Evolutionary conservation across 1,139 yeast genomes (phyloP), one percentile per base, ranked within the genome.

Genomic region (Saccharomycopsis hybrid): DNA sequence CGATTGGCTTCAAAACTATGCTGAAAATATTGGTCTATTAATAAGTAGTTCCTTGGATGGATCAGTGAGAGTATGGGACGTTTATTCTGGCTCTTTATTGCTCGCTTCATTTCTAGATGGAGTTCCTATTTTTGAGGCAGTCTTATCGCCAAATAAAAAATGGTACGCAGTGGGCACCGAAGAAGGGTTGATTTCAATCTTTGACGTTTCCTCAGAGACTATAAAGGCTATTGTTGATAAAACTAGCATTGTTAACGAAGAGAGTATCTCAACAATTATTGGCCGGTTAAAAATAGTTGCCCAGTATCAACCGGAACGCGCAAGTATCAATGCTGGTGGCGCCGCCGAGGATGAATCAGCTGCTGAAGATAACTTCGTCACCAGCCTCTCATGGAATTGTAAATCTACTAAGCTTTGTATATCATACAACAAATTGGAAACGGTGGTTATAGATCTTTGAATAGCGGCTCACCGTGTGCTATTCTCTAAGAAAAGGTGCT

Each of bases 21-120:
- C 43, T 3, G 37, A 3, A 24, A 33, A 2, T 2, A 58, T 57
- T 2, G 54, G 59, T 13, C 54, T 56, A 29, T 57, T 76, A 3
- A 58, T 73, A n/a, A 69, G 76, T 8, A 69, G 76, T 1, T 82
- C 95, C 1, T 68, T 85, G 64, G 95, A 87, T 56, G 90, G 95
- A 1, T 69, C 82, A 0, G 66, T 83, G 2, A 73, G 85, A 51
- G 59, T 85, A 0, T 88, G 95, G 95, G 77, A 84, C 56, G 70
- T 77, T 1, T 59, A 66, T 13, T 64, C 63, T 5, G 81, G 81
- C 24, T 60, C 63, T 11, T 57, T 69, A 25, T 53, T 75, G 4
- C 70, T 68, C 8, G 59, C 69, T 8, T 61, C 71, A 36, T 63
- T 70, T 7, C 61, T 72, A 11, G 75, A 71, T 45, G 77, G 77